phyloP scores from a whole-genome alignment of 1,284 basidiomycete species.

The Cystobasidium sp. region DNA sequence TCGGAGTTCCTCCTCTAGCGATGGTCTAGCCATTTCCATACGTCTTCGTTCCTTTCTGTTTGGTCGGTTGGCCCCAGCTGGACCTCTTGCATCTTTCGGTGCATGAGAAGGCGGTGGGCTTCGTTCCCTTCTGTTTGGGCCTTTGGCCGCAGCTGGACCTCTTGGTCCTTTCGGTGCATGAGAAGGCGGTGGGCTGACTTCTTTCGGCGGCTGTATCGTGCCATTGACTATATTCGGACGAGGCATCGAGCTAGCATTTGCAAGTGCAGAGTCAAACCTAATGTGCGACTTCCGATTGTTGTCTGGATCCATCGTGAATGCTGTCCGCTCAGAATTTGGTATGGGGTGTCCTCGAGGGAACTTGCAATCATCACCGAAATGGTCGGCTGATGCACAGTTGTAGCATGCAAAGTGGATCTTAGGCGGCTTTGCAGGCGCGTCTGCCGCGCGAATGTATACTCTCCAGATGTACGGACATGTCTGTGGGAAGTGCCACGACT shows the following conservation, averaged over 20 bases:
- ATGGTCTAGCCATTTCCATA: not conserved
- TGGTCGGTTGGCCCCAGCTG: not conserved
- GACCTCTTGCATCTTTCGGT: constrained; percentile 1
- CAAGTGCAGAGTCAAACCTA: not conserved
- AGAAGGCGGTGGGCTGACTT: constrained; percentile 1
- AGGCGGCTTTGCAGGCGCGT: constrained; percentile 24
- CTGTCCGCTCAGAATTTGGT: constrained; percentile 20
- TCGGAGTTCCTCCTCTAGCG: constrained; percentile 7
- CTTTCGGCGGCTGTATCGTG: constrained; percentile 1
- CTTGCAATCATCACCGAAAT: constrained; percentile 42
- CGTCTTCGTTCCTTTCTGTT: not conserved
- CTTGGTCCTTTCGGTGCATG: constrained; percentile 7
- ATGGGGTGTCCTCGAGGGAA: constrained; percentile 39
- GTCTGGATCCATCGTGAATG: constrained; percentile 35
- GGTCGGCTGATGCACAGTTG: constrained; percentile 41
- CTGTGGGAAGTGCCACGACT: not conserved
- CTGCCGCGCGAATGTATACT: constrained; percentile 34
- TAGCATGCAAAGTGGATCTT: constrained; percentile 39
- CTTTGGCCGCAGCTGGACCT: constrained; percentile 3
- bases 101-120: constrained; percentile 2
- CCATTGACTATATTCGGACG: constrained; percentile 39
- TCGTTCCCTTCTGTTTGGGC: not conserved
- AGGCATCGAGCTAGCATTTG: not conserved
- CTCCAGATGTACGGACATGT: constrained; percentile 44
- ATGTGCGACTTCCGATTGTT: constrained; percentile 22